Evolutionary conservation across 2,329 filamentous ascomycete species (phyloP), one percentile per base, ranked within the genome.

Genomic region (Tolypocladium tundrense): DNA sequence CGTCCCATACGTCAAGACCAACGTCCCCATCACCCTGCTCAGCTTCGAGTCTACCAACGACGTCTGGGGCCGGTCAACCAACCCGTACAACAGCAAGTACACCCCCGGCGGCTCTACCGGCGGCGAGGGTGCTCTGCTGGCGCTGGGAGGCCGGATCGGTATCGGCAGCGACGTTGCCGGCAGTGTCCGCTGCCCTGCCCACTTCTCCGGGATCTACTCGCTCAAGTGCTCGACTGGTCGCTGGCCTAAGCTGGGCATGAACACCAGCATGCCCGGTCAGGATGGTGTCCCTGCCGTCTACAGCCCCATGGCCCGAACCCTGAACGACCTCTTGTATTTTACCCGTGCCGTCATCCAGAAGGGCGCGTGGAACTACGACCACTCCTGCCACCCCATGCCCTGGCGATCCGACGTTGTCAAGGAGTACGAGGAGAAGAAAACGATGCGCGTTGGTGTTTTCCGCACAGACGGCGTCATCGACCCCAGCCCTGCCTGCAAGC

Each of bases 91-190:
- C 68, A 73, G 74, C n/a, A 84, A 82, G 43, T 96, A 95, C 75
- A 91, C 89, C 0, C 91, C 92, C 0, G 93, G 93, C 27, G 93
- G 93, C 21, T 94, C 89, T 1, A 96, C 91, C 75, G 91, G 89
- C 48, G 91, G 89, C 61, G 93, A 97, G 73, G 83, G 83, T 6
- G 91, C 92, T 0, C 76, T 97, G 3, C 77, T 97, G 4, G 92
- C 92, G 1, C 82, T 91, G 53, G 88, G 88, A 42, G 91, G 90
- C 52, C 81, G 91, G 43, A 95, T 97, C 60, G 92, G 92, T 45
- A 88, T 97, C 63, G 93, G 92, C 11, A 92, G 88, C 53, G 92
- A 96, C 71, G 91, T 97, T 19, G 92, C 91, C 16, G 92, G 93
- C 37, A 94, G 89, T 19, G 91, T 97, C 6, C 83, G 92, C 56